Evolutionary conservation across 495 filamentous ascomycete species (phyloP), one percentile per base, ranked within the genome.

Genomic region (Astrocystis sublimbata): DNA sequence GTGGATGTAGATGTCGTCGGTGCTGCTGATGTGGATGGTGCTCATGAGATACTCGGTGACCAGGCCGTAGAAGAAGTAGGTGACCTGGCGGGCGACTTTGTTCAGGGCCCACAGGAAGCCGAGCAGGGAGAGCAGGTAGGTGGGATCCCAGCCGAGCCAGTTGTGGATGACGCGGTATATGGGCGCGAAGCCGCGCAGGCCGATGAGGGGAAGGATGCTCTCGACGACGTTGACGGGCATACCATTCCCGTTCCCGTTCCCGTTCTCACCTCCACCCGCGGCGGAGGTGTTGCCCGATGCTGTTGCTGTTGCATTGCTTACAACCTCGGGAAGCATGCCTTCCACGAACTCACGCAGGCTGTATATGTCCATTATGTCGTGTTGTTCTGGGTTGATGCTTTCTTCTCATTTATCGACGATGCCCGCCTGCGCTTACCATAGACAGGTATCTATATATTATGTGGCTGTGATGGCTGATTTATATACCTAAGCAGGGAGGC

Each of bases 1-100:
- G 59, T 87, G 81, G 10, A 71, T 63, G 71, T 84, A 88, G 13
- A 89, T 84, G 40, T 86, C 82, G 65, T 90, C 86, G 35, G 75
- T 73, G 61, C 77, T 79, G 57, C 77, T 74, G 63, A 90, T 77
- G 38, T 78, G 75, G 57, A 91, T 75, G 36, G 72, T 81, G 50
- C 83, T 78, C 75, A 80, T 85, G 64, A 81, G 79, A 62, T 85
- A 77, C 6, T 71, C 61, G n/a, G 63, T 58, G 56, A 85, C 36
- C 12, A 78, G 36, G 13, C 55, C 33, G 24, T 66, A 61, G 9
- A 74, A 3, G 3, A 61, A 65, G 35, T 45, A 26, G 55, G 68
- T 74, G 0, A 77, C 23, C 51, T 77, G 72, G 0, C 56, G 65
- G 58, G 67, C 60, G 13, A 79, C 10, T 41, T 71, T 78, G 54